Evolutionary conservation across 2,329 filamentous ascomycete genomes (phyloP).

Genomic region (Fusarium clavum): DNA sequence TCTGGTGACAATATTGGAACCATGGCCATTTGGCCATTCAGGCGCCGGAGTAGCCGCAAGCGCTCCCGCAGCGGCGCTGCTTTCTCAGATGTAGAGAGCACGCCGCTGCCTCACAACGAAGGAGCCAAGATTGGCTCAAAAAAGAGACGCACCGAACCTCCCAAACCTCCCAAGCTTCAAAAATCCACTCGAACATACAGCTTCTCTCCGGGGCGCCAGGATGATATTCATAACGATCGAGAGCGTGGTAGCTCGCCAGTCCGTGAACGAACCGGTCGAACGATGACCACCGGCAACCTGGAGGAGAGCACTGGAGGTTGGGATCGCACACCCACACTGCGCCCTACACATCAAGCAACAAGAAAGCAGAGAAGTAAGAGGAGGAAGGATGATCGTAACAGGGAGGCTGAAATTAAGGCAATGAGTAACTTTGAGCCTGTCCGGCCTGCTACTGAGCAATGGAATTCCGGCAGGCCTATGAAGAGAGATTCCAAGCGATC

Average conservation of each 20-base stretch:
- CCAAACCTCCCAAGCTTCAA: slow-evolving; percentile 62
- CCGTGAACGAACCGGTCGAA: slow-evolving; percentile 38
- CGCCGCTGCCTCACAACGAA: slow-evolving; percentile 52
- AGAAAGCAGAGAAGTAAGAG: slow-evolving; percentile 79
- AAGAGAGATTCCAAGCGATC: slow-evolving; percentile 75
- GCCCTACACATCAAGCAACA: slow-evolving; percentile 71
- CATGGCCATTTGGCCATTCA: slow-evolving; percentile 89
- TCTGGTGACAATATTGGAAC: slow-evolving; percentile 42
- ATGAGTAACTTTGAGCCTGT: slow-evolving; percentile 79
- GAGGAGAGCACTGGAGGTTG: slow-evolving; percentile 40
- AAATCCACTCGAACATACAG: slow-evolving; percentile 66
- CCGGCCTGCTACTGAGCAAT: slow-evolving; percentile 69
- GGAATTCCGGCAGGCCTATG: slow-evolving; percentile 68
- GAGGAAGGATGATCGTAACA: slow-evolving; percentile 77
- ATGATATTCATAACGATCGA: slow-evolving; percentile 60
- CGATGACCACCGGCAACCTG: slow-evolving; percentile 23
- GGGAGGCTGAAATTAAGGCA: slow-evolving; percentile 89
- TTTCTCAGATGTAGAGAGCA: slow-evolving; percentile 64
- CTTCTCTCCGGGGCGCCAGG: slow-evolving; percentile 70
- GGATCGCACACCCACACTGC: slow-evolving; percentile 61
- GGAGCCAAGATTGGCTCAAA: slow-evolving; percentile 49
- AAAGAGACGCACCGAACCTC: slow-evolving; percentile 59
- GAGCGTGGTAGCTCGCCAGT: slow-evolving; percentile 34
- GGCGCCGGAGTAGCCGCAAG: slow-evolving; percentile 76
- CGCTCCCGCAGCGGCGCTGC: slow-evolving; percentile 65